Evolutionary conservation across 768 basidiomycete species (phyloP).

Genomic region (Sistotremastrum suecicum): DNA sequence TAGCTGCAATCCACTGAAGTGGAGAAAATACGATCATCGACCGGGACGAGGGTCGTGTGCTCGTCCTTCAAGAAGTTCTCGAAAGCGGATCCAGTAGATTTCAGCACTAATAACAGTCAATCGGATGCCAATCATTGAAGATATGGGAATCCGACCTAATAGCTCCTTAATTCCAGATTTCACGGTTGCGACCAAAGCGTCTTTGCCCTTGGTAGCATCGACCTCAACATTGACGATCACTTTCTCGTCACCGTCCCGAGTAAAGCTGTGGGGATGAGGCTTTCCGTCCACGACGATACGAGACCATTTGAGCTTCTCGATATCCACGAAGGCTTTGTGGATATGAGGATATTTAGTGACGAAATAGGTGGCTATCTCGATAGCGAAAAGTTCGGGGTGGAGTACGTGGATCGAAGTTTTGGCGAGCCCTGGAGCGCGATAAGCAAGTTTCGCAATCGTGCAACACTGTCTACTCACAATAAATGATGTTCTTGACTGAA

Average conservation of each 20-base stretch:
- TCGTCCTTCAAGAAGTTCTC: constrained; percentile 70
- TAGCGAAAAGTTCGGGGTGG: constrained; percentile 69
- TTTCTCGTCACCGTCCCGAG: constrained; percentile 86
- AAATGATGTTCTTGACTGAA: constrained; percentile 55
- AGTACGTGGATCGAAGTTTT: constrained; percentile 85
- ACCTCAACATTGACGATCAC: constrained; percentile 48
- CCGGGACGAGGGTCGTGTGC: constrained; percentile 75
- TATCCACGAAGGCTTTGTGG: constrained; percentile 48
- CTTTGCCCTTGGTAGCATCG: constrained; percentile 49
- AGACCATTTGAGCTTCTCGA: constrained; percentile 77
- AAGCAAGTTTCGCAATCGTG: background rate
- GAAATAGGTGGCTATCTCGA: constrained; percentile 76
- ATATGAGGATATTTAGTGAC: constrained; percentile 72
- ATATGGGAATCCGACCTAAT: constrained; percentile 36
- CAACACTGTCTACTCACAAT: constrained; percentile 26
- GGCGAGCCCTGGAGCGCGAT: constrained; percentile 44
- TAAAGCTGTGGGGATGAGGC: constrained; percentile 69
- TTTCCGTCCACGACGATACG: constrained; percentile 42
- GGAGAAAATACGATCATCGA: constrained; percentile 81
- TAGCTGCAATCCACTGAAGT: constrained; percentile 75
- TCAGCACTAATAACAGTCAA: constrained; percentile 48
- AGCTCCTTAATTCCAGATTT: constrained; percentile 66
- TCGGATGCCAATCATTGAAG: too few species aligned
- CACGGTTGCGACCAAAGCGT: constrained; percentile 46
- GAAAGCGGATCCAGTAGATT: constrained; percentile 80